These are phyloP conservation scores for Cyberlindnera euphorbiiphila DNA, from an alignment of 805 yeast genomes.

Conservation along the genomic window DNA sequence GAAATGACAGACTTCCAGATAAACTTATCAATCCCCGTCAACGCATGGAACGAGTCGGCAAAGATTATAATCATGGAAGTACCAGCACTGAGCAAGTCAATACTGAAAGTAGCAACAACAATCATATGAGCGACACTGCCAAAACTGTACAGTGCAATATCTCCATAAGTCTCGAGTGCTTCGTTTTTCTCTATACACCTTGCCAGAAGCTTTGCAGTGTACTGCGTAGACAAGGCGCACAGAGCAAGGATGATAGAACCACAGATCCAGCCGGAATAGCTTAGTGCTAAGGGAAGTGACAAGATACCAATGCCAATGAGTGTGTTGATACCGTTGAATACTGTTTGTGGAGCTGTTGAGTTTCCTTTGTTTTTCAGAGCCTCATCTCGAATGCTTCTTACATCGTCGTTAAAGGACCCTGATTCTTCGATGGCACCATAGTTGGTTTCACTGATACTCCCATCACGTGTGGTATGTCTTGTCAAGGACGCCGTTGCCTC, in stretches of 20 bases:
- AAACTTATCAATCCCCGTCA: conserved; percentile 37
- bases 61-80: conserved; percentile 55
- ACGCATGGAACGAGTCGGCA: conserved; percentile 55
- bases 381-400: conserved; percentile 17
- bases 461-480: conserved; percentile 1
- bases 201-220: conserved; percentile 54
- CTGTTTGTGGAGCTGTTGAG: conserved; percentile 70
- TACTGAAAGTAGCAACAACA: conserved; percentile 45
- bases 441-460: background rate
- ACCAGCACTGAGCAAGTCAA: conserved; percentile 61
- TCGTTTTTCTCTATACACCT: conserved; percentile 39
- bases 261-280: conserved; percentile 61
- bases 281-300: conserved; percentile 67
- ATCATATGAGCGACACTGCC: conserved; percentile 42
- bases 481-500: conserved; percentile 8
- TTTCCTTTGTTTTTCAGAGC: conserved; percentile 29
- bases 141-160: conserved; percentile 48
- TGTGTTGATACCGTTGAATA: conserved; percentile 74
- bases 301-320: conserved; percentile 73
- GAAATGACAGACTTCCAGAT: conserved; percentile 42
- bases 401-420: conserved; percentile 9
- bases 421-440: conserved; percentile 6
- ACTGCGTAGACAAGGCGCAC: conserved; percentile 47
- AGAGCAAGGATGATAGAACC: conserved; percentile 41
- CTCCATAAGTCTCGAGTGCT: conserved; percentile 50